Conservation (phyloP, 768 basidiomycete species). For the Serendipita sp. region DNA sequence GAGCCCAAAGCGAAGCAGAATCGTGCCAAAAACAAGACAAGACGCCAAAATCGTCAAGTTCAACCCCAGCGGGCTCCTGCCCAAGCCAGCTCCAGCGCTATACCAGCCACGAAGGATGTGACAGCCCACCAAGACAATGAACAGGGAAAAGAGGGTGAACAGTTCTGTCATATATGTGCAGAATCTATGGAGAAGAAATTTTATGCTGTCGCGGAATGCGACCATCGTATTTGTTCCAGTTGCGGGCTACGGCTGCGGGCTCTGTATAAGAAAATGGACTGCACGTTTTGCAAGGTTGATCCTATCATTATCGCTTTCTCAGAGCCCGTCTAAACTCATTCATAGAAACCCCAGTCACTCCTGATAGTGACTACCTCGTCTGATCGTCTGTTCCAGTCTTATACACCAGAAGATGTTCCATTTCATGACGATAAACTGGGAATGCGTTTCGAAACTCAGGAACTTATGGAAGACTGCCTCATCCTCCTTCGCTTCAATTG, state of each 20-base stretch:
- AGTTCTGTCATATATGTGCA: slow-evolving; percentile 31
- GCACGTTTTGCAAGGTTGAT: slow-evolving; percentile 86
- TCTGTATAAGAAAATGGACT: slow-evolving; percentile 84
- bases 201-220: slow-evolving; percentile 75
- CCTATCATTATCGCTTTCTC: background rate
- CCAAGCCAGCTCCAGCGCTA: no score
- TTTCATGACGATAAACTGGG: slow-evolving; percentile 57
- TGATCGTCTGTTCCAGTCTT: slow-evolving; percentile 44
- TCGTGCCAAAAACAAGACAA: no score
- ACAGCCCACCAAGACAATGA: background rate
- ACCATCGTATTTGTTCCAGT: slow-evolving; percentile 89
- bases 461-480: slow-evolving; percentile 90
- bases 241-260: slow-evolving; percentile 78
- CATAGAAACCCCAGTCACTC: slow-evolving; percentile 51
- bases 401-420: slow-evolving; percentile 35
- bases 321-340: background rate
- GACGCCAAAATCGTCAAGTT: no score
- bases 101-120: no score
- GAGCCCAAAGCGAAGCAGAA: no score
- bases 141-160: background rate
- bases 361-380: slow-evolving; percentile 62
- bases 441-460: slow-evolving; percentile 75
- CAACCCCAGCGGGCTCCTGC: no score
- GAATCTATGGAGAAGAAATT: slow-evolving; percentile 94
- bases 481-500: slow-evolving; percentile 90